Conservation (phyloP, 2,329 filamentous ascomycete genomes). For the Didymella segeticola region DNA sequence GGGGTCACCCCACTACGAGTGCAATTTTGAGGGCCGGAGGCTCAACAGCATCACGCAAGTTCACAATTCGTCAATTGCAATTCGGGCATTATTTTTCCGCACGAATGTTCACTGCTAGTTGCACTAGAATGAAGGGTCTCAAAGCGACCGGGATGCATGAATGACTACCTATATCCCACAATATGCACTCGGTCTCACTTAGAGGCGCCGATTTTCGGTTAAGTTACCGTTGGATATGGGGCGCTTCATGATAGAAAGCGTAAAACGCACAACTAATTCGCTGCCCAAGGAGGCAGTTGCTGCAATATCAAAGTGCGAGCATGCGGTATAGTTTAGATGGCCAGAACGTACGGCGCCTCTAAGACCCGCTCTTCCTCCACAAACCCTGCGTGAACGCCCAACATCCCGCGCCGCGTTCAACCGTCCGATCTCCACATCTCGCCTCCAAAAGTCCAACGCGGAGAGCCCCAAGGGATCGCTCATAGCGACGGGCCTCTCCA, state of each 20-base stretch:
- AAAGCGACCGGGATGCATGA: neutral
- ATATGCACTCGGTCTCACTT: neutral
- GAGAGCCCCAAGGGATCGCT: conserved; percentile 12
- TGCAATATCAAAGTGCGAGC: conserved; percentile 1
- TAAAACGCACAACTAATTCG: conserved; percentile 13
- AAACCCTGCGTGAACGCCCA: conserved; percentile 23
- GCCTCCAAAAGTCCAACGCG: conserved; percentile 11
- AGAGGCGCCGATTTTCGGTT: conserved; percentile 13
- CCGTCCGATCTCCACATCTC: conserved; percentile 10
- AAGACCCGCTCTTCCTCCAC: conserved; percentile 30
- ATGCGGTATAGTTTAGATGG: conserved; percentile 10
- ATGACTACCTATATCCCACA: conserved; percentile 1
- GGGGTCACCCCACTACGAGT: conserved; percentile 12
- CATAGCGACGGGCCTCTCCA: conserved; percentile 61
- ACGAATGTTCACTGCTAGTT: neutral
- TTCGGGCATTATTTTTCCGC: conserved; percentile 6
- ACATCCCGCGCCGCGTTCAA: conserved; percentile 16
- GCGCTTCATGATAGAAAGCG: neutral
- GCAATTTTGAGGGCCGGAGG: neutral
- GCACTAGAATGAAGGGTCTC: conserved; percentile 1
- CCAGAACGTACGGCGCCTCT: conserved; percentile 25
- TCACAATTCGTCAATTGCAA: neutral
- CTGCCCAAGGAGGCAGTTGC: neutral
- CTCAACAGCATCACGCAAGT: neutral
- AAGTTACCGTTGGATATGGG: conserved; percentile 7